These are phyloP conservation scores for Stagonosporopsis vannaccii DNA, from an alignment of 2,329 filamentous ascomycete genomes.

Conservation along the genomic window DNA sequence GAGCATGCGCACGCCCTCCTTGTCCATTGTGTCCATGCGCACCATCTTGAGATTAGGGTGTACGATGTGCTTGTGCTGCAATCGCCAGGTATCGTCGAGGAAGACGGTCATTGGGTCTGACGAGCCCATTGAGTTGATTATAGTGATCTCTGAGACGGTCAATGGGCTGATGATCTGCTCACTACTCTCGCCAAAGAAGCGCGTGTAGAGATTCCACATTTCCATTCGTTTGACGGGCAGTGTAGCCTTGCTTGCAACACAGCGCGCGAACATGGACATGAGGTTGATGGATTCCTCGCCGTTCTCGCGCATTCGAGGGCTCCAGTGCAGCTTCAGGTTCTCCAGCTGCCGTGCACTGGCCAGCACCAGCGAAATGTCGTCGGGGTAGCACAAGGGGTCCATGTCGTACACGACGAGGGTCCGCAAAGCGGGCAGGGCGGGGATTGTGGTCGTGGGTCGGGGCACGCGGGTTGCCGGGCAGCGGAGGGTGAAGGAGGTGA, in stretches of 20 bases:
- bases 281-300: slow-evolving; percentile 65
- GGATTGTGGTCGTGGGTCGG: slow-evolving; percentile 63
- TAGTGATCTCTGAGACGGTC: slow-evolving; percentile 57
- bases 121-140: slow-evolving; percentile 61
- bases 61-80: slow-evolving; percentile 29
- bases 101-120: slow-evolving; percentile 59
- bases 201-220: slow-evolving; percentile 66
- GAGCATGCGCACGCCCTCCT: slow-evolving; percentile 55
- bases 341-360: slow-evolving; percentile 61
- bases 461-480: slow-evolving; percentile 65
- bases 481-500: slow-evolving; percentile 63
- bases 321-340: slow-evolving; percentile 66
- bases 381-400: slow-evolving; percentile 69
- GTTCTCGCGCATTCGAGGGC: slow-evolving; percentile 65
- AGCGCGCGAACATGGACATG: slow-evolving; percentile 64
- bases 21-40: slow-evolving; percentile 58
- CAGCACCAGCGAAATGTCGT: slow-evolving; percentile 66
- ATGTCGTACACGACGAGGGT: slow-evolving; percentile 65
- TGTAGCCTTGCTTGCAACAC: slow-evolving; percentile 55
- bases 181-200: slow-evolving; percentile 57
- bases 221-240: slow-evolving; percentile 60
- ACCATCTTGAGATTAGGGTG: slow-evolving; percentile 56
- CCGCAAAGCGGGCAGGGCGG: slow-evolving; percentile 63
- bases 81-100: slow-evolving; percentile 63
- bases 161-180: slow-evolving; percentile 53